Percentiles rank a stretch among this genome's conserved stretches.
phyloP scores from a whole-genome alignment of 1,284 basidiomycete genomes.

The Boletellus sp. region DNA sequence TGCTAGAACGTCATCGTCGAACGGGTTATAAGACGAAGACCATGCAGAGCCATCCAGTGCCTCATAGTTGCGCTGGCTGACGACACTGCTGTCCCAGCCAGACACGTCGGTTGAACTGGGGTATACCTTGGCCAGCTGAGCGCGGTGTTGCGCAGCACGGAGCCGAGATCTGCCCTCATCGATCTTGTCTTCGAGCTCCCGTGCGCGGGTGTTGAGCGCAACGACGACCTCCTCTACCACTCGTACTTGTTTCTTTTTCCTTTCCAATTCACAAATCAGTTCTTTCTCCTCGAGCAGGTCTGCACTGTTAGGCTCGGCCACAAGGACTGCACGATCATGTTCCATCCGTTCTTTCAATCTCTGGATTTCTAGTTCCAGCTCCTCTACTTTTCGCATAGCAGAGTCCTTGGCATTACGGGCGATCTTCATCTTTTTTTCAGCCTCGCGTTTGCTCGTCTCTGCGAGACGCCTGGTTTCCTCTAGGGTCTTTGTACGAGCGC shows the following conservation, averaged over 20 bases:
- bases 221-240: constrained; percentile 67
- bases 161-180: constrained; percentile 53
- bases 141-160: constrained; percentile 46
- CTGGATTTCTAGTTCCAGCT: constrained; percentile 68
- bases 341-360: constrained; percentile 51
- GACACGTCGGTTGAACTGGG: constrained; percentile 21
- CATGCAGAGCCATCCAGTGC: constrained; percentile 18
- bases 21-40: constrained; percentile 33
- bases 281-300: constrained; percentile 46
- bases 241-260: constrained; percentile 63
- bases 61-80: constrained; percentile 10
- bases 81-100: constrained; percentile 6
- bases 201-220: constrained; percentile 50
- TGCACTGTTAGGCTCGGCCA: constrained; percentile 40
- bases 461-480: constrained; percentile 87
- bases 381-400: constrained; percentile 60
- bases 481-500: constrained; percentile 74
- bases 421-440: constrained; percentile 80
- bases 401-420: constrained; percentile 66
- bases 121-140: constrained; percentile 42
- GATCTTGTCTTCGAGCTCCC: constrained; percentile 59
- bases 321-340: constrained; percentile 53
- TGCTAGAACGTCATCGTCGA: constrained; percentile 24
- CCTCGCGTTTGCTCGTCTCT: constrained; percentile 76
- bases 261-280: constrained; percentile 52